These are phyloP conservation scores for Fistulinella cinereoalba DNA, from an alignment of 1,284 basidiomycete species.

Conservation along the genomic window DNA sequence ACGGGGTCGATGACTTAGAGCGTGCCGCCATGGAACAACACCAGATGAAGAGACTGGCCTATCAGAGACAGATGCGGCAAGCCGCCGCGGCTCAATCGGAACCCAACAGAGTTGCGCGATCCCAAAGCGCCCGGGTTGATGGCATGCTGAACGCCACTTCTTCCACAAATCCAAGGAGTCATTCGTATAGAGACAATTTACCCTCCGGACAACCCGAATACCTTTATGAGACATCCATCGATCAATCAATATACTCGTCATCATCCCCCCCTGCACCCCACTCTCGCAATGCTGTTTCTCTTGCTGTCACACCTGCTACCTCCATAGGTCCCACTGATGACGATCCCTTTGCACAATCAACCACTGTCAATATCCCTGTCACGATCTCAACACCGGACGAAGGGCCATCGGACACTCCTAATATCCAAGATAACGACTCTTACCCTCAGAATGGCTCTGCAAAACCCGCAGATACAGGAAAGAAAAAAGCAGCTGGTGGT, in stretches of 20 bases:
- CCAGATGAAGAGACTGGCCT: constrained; percentile 76
- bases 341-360: constrained; percentile 48
- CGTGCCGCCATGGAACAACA: constrained; percentile 79
- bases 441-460: constrained; percentile 18
- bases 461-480: constrained; percentile 34
- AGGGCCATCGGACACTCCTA: constrained; percentile 28
- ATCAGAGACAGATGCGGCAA: constrained; percentile 71
- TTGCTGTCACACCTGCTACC: constrained; percentile 43
- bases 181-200: constrained; percentile 39
- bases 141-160: constrained; percentile 33
- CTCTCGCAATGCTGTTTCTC: constrained; percentile 43
- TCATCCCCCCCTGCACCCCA: constrained; percentile 31
- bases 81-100: constrained; percentile 37
- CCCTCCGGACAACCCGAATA: constrained; percentile 43
- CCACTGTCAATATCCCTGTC: constrained; percentile 34
- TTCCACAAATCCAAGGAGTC: constrained; percentile 34
- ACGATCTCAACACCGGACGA: constrained; percentile 34
- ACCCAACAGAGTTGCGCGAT: constrained; percentile 40
- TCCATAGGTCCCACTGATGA: constrained; percentile 41
- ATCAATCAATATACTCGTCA: constrained; percentile 43
- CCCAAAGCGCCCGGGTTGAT: constrained; percentile 46
- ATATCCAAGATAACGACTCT: constrained; percentile 19
- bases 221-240: constrained; percentile 51
- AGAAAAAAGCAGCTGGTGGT: constrained; percentile 37
- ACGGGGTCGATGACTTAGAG: constrained; percentile 77